Evolutionary conservation across 2,329 filamentous ascomycete genomes (phyloP).

Genomic region (Aspergillus glaucus): DNA sequence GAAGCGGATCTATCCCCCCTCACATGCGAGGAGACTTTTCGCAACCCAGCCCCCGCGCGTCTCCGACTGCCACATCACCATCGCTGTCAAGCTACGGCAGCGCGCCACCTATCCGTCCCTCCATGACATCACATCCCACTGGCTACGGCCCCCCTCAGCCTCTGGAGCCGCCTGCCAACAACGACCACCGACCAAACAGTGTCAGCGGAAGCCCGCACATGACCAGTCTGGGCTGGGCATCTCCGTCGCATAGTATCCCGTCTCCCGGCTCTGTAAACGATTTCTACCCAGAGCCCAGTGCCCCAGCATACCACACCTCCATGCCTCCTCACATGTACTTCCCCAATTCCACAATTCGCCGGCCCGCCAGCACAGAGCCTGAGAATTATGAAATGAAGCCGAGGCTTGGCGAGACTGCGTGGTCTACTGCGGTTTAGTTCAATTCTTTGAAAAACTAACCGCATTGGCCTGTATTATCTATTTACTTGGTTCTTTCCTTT

Average conservation of each 20-base stretch:
- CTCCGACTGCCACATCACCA: conserved; percentile 59
- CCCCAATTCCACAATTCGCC: conserved; percentile 59
- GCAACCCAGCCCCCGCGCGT: conserved; percentile 61
- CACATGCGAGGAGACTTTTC: conserved; percentile 73
- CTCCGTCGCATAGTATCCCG: conserved; percentile 68
- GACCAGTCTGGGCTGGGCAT: conserved; percentile 75
- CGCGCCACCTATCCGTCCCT: conserved; percentile 45
- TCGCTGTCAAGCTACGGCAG: conserved; percentile 55
- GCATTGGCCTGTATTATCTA: background rate
- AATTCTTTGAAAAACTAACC: background rate
- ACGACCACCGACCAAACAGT: conserved; percentile 69
- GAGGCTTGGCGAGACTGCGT: conserved; percentile 28
- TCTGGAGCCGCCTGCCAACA: conserved; percentile 71
- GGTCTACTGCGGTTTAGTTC: conserved; percentile 31
- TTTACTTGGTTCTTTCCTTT: background rate
- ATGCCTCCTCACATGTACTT: conserved; percentile 65
- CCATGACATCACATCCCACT: conserved; percentile 77
- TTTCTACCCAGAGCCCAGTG: conserved; percentile 72
- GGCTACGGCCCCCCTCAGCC: conserved; percentile 77
- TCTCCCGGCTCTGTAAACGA: conserved; percentile 65
- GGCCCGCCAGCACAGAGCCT: conserved; percentile 70
- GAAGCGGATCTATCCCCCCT: conserved; percentile 70
- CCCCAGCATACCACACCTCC: conserved; percentile 43
- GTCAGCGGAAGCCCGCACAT: conserved; percentile 83
- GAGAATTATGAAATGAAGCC: conserved; percentile 59